Conservation (phyloP, 495 filamentous ascomycete genomes). For the Annulohypoxylon nitens region DNA sequence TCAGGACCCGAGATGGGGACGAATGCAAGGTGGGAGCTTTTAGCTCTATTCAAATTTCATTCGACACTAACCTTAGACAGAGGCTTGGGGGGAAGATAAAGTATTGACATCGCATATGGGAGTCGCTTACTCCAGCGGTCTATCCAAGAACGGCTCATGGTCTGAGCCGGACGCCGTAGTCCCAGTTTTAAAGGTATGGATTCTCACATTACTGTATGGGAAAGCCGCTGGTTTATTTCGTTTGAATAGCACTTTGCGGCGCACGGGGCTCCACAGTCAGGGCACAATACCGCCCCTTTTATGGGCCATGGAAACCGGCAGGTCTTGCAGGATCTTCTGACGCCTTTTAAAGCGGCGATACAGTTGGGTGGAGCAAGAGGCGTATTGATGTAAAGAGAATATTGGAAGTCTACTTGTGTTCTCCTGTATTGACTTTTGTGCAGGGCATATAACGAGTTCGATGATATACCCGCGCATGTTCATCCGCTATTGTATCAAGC, state of each 20-base stretch:
- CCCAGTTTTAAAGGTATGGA: constrained; percentile 54
- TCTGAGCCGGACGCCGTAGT: constrained; percentile 55
- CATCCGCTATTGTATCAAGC: constrained; percentile 54
- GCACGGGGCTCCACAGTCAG: constrained; percentile 55
- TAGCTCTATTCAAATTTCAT: too few relatives aligned
- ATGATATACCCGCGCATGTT: constrained; percentile 54
- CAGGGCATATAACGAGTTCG: constrained; percentile 58
- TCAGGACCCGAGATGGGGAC: constrained; percentile 58
- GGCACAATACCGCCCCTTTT: constrained; percentile 57
- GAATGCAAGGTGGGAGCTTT: constrained; percentile 52
- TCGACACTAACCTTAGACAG: too few relatives aligned
- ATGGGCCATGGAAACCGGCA: constrained; percentile 56
- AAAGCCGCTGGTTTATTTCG: constrained; percentile 5
- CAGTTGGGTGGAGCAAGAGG: constrained; percentile 57
- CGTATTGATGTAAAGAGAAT: constrained; percentile 55
- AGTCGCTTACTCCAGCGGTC: constrained; percentile 54
- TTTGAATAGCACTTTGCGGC: constrained; percentile 57
- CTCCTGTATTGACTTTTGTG: not conserved
- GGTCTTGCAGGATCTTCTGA: constrained; percentile 54
- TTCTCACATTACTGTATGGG: not conserved
- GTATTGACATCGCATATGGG: constrained; percentile 59
- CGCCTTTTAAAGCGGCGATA: constrained; percentile 57
- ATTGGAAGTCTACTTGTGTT: not conserved
- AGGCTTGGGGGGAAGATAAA: constrained; percentile 62
- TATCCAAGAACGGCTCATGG: constrained; percentile 58